Percentiles rank a stretch among this genome's conserved stretches.
These are phyloP conservation scores for Rutstroemia sp. DNA, from an alignment of 2,329 filamentous ascomycete species.

Conservation along the genomic window DNA sequence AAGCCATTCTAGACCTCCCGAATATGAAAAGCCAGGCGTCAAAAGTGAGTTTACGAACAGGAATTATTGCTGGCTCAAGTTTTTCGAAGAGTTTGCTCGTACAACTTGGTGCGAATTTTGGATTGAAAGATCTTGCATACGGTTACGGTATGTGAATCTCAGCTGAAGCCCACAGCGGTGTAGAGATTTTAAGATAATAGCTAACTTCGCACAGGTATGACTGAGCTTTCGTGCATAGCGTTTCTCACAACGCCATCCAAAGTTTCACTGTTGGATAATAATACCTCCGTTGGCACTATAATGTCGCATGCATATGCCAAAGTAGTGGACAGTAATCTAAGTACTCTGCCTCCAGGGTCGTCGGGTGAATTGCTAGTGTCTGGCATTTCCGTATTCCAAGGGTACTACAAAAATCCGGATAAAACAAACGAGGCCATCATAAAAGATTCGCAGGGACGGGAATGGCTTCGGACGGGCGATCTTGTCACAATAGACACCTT, in stretches of 20 bases:
- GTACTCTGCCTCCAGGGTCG: neutral
- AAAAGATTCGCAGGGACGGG: neutral
- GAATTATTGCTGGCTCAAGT: neutral
- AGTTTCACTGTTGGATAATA: neutral
- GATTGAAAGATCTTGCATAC: neutral
- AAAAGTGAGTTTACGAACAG: neutral
- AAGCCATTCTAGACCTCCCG: neutral
- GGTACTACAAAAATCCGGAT: neutral
- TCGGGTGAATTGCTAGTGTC: neutral
- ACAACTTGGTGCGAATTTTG: neutral
- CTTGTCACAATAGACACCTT: neutral
- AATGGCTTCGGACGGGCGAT: neutral
- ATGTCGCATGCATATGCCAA: neutral
- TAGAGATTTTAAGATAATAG: neutral
- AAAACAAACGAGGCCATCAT: neutral
- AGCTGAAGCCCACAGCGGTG: neutral
- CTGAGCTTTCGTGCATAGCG: neutral
- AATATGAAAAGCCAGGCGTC: neutral
- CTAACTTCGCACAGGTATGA: neutral
- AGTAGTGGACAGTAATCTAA: neutral
- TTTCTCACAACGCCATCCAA: neutral
- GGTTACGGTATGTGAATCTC: neutral
- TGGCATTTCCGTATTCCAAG: neutral
- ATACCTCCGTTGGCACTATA: neutral
- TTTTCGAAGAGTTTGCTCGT: neutral